Evolutionary conservation across 352 stramenopile species (phyloP).

Genomic region (Pelagophyceae sp.): DNA sequence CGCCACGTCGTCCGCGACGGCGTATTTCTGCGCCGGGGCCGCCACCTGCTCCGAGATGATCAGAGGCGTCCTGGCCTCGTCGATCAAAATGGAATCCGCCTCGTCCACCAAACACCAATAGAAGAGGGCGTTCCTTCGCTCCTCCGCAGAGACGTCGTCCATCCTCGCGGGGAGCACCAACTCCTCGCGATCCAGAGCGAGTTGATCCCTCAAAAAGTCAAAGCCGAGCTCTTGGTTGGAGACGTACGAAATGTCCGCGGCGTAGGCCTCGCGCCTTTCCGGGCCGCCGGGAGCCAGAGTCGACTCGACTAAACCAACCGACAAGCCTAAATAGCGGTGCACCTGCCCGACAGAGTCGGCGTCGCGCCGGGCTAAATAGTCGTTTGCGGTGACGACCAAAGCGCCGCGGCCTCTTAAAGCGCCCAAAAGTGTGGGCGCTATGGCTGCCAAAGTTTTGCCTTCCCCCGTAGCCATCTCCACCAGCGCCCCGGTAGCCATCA

Average conservation of each 20-base stretch:
- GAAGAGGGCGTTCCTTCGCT: conserved; percentile 35
- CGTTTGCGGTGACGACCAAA: conserved; percentile 73
- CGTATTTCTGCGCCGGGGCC: conserved; percentile 52
- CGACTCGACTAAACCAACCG: conserved; percentile 65
- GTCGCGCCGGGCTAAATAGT: conserved; percentile 68
- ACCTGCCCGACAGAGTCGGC: conserved; percentile 69
- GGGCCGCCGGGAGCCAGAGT: conserved; percentile 45
- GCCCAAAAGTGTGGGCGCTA: conserved; percentile 58
- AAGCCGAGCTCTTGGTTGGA: conserved; percentile 70
- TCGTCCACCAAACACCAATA: conserved; percentile 68
- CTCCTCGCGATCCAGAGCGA: conserved; percentile 52
- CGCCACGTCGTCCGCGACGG: conserved; percentile 47
- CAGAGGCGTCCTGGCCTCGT: conserved; percentile 66
- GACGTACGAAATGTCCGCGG: conserved; percentile 65
- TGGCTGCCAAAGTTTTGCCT: conserved; percentile 68
- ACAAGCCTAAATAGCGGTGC: conserved; percentile 62
- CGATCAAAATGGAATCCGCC: conserved; percentile 69
- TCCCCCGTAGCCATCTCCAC: conserved; percentile 72
- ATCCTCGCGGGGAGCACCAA: conserved; percentile 45
- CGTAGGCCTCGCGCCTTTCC: conserved; percentile 52
- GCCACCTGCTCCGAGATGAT: conserved; percentile 68
- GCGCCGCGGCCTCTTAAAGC: conserved; percentile 48
- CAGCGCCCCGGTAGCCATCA: conserved; percentile 56
- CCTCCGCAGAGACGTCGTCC: background rate
- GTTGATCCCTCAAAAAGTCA: conserved; percentile 69